These are phyloP conservation scores for Magnolia changhungtana DNA, from an alignment of 164 flowering plant genomes.

Conservation along the genomic window DNA sequence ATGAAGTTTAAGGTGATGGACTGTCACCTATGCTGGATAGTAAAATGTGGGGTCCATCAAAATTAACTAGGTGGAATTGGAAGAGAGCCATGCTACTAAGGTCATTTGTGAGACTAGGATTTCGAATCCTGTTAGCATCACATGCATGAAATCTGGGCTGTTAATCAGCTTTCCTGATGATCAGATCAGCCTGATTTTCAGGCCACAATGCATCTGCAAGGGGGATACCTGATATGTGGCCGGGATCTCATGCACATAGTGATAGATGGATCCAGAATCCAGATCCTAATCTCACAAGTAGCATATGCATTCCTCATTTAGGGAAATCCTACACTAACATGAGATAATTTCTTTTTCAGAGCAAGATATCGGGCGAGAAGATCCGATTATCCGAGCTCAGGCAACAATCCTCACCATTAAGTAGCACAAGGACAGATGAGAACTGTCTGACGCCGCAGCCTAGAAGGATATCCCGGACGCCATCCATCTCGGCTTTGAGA, in stretches of 20 bases:
- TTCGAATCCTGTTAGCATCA: neutral
- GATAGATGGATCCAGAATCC: neutral
- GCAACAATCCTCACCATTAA: conserved; percentile 46
- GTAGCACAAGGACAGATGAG: conserved; percentile 38
- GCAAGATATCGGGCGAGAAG: conserved; percentile 48
- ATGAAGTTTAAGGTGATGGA: conserved; percentile 58
- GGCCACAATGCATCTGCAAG: neutral
- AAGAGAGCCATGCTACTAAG: neutral
- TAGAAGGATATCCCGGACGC: conserved; percentile 11
- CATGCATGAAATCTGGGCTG: too few relatives aligned
- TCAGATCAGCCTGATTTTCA: neutral
- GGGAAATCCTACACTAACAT: neutral
- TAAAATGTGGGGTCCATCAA: neutral
- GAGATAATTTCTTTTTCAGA: conserved; percentile 33
- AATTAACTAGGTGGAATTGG: neutral
- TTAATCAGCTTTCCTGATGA: neutral
- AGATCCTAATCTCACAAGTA: too few relatives aligned
- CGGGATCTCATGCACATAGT: neutral
- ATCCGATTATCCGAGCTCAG: conserved; percentile 50
- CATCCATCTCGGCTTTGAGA: conserved; percentile 7
- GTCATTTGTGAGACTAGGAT: neutral
- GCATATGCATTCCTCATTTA: too few relatives aligned
- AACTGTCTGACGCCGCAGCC: conserved; percentile 29
- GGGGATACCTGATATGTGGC: neutral
- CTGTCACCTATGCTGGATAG: neutral